Conservation (phyloP, 2,329 filamentous ascomycete genomes). For the Penicillium sp. region DNA sequence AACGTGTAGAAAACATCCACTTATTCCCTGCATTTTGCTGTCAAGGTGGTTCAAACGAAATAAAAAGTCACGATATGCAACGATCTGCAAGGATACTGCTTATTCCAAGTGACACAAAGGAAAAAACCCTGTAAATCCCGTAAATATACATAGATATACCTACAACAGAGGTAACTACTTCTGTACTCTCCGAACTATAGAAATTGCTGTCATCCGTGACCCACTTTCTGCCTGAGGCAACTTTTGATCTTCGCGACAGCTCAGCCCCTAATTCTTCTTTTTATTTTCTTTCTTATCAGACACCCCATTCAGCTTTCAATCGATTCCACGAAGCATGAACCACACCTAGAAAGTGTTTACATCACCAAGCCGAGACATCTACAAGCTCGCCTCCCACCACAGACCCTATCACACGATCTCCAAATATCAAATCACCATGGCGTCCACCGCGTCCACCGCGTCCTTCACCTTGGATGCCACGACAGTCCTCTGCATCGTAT, state of each 20-base stretch:
- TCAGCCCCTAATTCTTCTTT: background rate
- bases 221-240: background rate
- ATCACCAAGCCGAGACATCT: background rate
- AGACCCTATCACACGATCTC: background rate
- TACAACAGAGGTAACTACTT: too few species aligned
- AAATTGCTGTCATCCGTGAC: background rate
- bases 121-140: background rate
- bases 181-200: background rate
- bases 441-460: constrained; percentile 14
- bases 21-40: background rate
- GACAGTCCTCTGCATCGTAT: constrained; percentile 54
- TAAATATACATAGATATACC: background rate
- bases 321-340: background rate
- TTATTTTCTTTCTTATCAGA: background rate
- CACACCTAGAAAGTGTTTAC: background rate
- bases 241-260: background rate
- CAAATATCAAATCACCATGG: constrained; percentile 12
- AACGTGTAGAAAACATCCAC: background rate
- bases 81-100: background rate
- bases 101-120: background rate
- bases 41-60: background rate
- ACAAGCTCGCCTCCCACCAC: background rate
- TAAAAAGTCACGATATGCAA: background rate
- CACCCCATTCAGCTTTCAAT: background rate
- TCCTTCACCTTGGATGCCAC: constrained; percentile 41